A percentile compares a stretch with the other conserved stretches of the same genome.
These are phyloP conservation scores for Saccharomycopsis javanensis DNA, from an alignment of 805 yeast species.

Conservation along the genomic window DNA sequence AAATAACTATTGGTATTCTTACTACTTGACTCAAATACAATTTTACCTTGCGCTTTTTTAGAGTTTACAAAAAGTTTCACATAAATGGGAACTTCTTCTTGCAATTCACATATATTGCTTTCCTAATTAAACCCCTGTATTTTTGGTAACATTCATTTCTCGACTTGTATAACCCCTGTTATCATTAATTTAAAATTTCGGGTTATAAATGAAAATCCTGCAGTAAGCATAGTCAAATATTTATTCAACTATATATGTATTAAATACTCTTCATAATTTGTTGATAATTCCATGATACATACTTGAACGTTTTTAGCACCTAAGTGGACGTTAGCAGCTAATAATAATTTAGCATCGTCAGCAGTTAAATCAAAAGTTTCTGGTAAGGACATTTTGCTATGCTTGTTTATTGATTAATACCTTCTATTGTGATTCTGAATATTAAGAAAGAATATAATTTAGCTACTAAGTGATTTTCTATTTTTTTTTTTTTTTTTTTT, in stretches of 20 bases:
- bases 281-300: slow-evolving; percentile 40
- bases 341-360: slow-evolving; percentile 97
- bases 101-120: no score
- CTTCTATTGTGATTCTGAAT: not conserved
- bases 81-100: no score
- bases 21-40: no score
- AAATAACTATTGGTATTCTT: no score
- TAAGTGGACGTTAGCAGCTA: slow-evolving; percentile 99
- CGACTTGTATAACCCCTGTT: no score
- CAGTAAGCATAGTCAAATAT: not conserved
- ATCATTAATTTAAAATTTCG: no score
- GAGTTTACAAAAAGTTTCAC: no score
- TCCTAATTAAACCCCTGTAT: no score
- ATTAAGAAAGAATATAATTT: not conserved
- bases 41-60: no score
- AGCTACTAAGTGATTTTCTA: not conserved
- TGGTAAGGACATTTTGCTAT: slow-evolving; percentile 62
- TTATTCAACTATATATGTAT: not conserved
- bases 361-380: slow-evolving; percentile 88
- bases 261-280: not conserved
- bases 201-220: no score
- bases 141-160: no score
- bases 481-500: not conserved
- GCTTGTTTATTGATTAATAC: slow-evolving; percentile 5
- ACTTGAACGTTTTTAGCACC: slow-evolving; percentile 99